These are phyloP conservation scores for Verticillium alfalfae DNA, from an alignment of 2,329 filamentous ascomycete genomes.

Conservation along the genomic window DNA sequence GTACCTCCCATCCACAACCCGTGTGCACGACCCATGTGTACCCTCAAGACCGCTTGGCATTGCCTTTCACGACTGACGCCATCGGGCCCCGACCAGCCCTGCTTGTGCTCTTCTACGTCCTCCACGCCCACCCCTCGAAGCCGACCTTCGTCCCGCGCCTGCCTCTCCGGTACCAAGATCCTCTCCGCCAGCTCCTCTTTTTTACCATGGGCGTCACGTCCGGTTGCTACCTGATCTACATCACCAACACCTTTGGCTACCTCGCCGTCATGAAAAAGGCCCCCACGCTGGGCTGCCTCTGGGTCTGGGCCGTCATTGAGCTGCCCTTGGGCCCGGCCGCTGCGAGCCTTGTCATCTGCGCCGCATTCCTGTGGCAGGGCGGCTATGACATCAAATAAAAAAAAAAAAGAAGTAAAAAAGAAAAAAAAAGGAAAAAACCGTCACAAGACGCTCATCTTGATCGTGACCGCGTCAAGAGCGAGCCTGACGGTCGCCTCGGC, in stretches of 20 bases:
- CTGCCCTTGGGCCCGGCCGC: slow-evolving; percentile 65
- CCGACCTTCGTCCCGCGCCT: slow-evolving; percentile 45
- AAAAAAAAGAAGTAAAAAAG: too few relatives aligned
- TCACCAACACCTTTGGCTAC: slow-evolving; percentile 76
- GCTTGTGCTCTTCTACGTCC: slow-evolving; percentile 46
- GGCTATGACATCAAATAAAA: slow-evolving; percentile 39
- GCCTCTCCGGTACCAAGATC: slow-evolving; percentile 36
- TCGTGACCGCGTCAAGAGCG: slow-evolving; percentile 3
- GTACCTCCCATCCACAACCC: background rate
- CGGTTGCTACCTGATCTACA: slow-evolving; percentile 76
- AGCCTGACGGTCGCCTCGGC: background rate
- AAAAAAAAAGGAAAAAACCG: too few relatives aligned
- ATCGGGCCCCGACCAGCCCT: slow-evolving; percentile 38
- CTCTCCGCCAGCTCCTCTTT: slow-evolving; percentile 57
- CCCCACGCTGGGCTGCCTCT: slow-evolving; percentile 82
- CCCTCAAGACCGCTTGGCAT: too few relatives aligned
- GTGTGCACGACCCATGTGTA: too few relatives aligned
- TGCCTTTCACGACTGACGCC: background rate
- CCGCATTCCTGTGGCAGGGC: slow-evolving; percentile 38
- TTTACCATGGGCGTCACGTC: slow-evolving; percentile 51
- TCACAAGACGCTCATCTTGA: slow-evolving; percentile 1
- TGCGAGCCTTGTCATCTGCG: slow-evolving; percentile 40
- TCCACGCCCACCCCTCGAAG: slow-evolving; percentile 48
- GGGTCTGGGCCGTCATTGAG: slow-evolving; percentile 92
- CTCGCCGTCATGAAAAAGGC: slow-evolving; percentile 87